Percentiles rank a stretch among this genome's conserved stretches.
Conservation (phyloP, 2,329 filamentous ascomycete species). For the Cladophialophora exuberans region DNA sequence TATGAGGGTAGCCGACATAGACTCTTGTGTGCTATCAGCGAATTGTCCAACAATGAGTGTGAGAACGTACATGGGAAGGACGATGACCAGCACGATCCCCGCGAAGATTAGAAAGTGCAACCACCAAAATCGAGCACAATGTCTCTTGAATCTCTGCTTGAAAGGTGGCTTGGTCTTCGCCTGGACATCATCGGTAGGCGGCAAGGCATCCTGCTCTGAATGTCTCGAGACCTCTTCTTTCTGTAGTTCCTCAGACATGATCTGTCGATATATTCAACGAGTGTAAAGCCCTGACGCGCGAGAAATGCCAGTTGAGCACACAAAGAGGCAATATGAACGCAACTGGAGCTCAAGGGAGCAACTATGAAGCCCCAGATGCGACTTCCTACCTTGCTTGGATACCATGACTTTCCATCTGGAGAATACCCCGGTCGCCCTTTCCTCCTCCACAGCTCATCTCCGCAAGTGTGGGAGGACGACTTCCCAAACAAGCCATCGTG, state of each 20-base stretch:
- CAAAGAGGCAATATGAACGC: not conserved
- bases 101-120: constrained; percentile 55
- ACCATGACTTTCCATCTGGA: no score
- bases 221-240: not conserved
- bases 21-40: constrained; percentile 44
- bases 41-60: not conserved
- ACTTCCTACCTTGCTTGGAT: no score
- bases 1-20: constrained; percentile 62
- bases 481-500: no score
- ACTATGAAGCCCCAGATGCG: no score
- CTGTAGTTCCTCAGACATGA: not conserved
- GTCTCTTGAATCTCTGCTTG: constrained; percentile 25
- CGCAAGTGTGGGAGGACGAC: no score
- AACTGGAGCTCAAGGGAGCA: no score
- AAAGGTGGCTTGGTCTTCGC: constrained; percentile 7
- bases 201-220: not conserved
- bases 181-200: not conserved
- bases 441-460: no score
- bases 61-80: constrained; percentile 58
- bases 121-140: constrained; percentile 55
- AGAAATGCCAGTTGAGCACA: not conserved
- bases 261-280: not conserved
- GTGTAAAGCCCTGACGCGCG: not conserved
- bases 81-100: constrained; percentile 55
- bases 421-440: no score